phyloP scores from a whole-genome alignment of 257 asterid species.

The Lithospermum erythrorhizon region DNA sequence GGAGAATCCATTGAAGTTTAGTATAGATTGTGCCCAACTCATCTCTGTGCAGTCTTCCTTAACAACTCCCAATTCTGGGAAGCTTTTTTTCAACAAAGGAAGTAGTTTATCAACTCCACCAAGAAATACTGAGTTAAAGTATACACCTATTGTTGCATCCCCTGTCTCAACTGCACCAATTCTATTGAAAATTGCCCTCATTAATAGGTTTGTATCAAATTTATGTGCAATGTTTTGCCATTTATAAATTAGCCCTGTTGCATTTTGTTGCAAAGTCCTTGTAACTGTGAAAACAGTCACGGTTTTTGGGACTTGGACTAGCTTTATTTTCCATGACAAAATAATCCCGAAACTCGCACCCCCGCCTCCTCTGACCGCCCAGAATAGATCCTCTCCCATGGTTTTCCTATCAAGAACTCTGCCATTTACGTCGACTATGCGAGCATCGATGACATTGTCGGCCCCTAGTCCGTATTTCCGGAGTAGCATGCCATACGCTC shows the following conservation, averaged over 20 bases:
- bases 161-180: constrained; percentile 7
- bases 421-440: constrained; percentile 21
- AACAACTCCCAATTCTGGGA: constrained; percentile 32
- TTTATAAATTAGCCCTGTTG: constrained; percentile 22
- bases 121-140: constrained; percentile 23
- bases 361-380: constrained; percentile 49
- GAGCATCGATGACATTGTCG: constrained; percentile 37
- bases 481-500: constrained; percentile 30
- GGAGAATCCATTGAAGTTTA: constrained; percentile 10
- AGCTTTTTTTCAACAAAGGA: constrained; percentile 20
- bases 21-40: constrained; percentile 30
- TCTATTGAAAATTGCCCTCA: constrained; percentile 13
- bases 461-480: constrained; percentile 27
- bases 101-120: constrained; percentile 24
- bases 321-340: constrained; percentile 21
- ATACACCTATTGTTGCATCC: constrained; percentile 15
- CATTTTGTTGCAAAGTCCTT: constrained; percentile 27
- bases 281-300: constrained; percentile 29
- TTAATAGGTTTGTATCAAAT: constrained; percentile 21
- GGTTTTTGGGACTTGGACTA: constrained; percentile 20
- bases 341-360: constrained; percentile 36
- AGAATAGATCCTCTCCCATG: constrained; percentile 46
- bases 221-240: constrained; percentile 37
- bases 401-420: constrained; percentile 14
- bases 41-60: constrained; percentile 29